A percentile compares a stretch with the other conserved stretches of the same genome.
Conservation (phyloP, 148 eudicot species). For the Amaranthus cruentus region DNA sequence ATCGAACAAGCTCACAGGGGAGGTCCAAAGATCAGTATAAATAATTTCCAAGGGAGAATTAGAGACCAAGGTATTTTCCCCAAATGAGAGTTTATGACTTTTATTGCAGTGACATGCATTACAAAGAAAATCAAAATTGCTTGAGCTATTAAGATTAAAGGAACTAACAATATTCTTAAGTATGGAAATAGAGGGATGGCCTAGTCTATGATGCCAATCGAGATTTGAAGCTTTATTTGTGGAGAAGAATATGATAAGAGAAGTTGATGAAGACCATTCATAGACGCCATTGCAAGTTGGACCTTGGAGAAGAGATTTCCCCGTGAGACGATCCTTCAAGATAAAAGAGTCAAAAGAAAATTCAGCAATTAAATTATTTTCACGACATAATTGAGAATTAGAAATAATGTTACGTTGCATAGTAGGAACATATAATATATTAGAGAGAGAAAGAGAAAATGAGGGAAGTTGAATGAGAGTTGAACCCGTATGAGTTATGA, state of each 20-base stretch:
- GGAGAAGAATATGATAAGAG: neutral
- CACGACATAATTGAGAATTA: neutral
- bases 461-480: no score
- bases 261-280: neutral
- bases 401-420: no score
- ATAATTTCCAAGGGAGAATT: no score
- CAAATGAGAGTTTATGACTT: no score
- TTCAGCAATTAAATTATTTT: no score
- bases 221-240: neutral
- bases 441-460: no score
- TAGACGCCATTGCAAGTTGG: neutral
- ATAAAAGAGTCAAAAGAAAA: neutral
- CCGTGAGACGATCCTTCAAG: neutral
- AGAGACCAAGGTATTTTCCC: no score
- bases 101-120: neutral
- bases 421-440: no score
- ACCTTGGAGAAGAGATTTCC: neutral
- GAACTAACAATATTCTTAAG: neutral
- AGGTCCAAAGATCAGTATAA: no score
- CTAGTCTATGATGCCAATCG: neutral
- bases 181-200: neutral
- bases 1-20: neutral
- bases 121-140: neutral
- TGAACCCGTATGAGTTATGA: no score
- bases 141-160: neutral